Percentiles rank a stretch among this genome's conserved stretches.
Evolutionary conservation across 2,329 filamentous ascomycete species (phyloP).

Genomic region (Exophiala spinifera): DNA sequence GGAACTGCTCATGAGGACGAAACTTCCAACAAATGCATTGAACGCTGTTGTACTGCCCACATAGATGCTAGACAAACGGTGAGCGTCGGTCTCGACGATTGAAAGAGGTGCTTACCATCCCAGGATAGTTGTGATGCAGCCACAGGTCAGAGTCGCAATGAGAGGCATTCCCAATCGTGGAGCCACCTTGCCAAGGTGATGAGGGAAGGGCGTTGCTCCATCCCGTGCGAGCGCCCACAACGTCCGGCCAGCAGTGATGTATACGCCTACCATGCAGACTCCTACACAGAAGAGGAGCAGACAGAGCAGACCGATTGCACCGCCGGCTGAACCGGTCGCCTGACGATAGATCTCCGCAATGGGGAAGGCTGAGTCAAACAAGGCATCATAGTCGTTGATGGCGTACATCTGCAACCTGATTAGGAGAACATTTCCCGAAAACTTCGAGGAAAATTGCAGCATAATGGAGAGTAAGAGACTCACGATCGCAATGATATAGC

Average conservation of each 20-base stretch:
- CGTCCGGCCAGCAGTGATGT: slow-evolving; percentile 60
- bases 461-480: slow-evolving; percentile 18
- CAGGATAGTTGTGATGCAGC: slow-evolving; percentile 50
- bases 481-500: slow-evolving; percentile 47
- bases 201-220: slow-evolving; percentile 53
- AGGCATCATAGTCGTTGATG: slow-evolving; percentile 44
- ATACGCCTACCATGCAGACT: slow-evolving; percentile 54
- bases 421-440: background rate
- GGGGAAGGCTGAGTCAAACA: slow-evolving; percentile 53
- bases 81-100: slow-evolving; percentile 48
- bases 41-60: slow-evolving; percentile 43
- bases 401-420: slow-evolving; percentile 62
- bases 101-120: slow-evolving; percentile 37
- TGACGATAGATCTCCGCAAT: slow-evolving; percentile 65
- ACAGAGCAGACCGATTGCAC: slow-evolving; percentile 52
- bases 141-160: slow-evolving; percentile 54
- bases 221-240: slow-evolving; percentile 62
- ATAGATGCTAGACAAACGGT: slow-evolving; percentile 46
- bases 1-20: slow-evolving; percentile 55
- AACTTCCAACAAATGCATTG: slow-evolving; percentile 56
- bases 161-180: slow-evolving; percentile 50
- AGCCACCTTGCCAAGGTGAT: slow-evolving; percentile 49
- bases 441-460: too few species aligned
- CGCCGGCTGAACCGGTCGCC: slow-evolving; percentile 52
- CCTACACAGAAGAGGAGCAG: slow-evolving; percentile 55